A percentile compares a stretch with the other conserved stretches of the same genome.
Evolutionary conservation across 1,139 yeast genomes (phyloP).

Genomic region (Saccharomyces hybrid): DNA sequence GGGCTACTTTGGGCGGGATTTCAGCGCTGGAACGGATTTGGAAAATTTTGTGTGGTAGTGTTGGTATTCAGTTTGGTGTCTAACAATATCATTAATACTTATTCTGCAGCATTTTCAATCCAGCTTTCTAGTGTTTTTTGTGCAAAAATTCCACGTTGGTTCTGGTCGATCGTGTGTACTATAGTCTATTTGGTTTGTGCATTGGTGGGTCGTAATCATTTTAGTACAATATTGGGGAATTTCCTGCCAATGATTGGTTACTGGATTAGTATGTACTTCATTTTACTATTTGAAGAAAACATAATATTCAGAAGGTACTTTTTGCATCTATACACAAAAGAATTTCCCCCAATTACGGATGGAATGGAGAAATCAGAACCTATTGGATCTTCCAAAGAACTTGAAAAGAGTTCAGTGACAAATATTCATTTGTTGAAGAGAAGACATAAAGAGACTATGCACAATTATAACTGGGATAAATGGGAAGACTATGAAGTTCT

Average conservation of each 20-base stretch:
- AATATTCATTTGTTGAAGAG: slow-evolving; percentile 20
- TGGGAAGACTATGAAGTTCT: slow-evolving; percentile 54
- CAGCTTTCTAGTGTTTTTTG: slow-evolving; percentile 61
- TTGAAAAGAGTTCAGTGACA: slow-evolving; percentile 5
- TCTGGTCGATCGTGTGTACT: slow-evolving; percentile 62
- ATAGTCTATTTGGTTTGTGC: slow-evolving; percentile 61
- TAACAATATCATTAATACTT: slow-evolving; percentile 72
- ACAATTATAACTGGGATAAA: slow-evolving; percentile 52
- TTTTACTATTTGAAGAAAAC: slow-evolving; percentile 67
- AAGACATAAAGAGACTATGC: slow-evolving; percentile 19
- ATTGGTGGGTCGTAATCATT: slow-evolving; percentile 66
- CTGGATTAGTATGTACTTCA: slow-evolving; percentile 82
- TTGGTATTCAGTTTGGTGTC: slow-evolving; percentile 69
- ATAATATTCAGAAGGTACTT: slow-evolving; percentile 54
- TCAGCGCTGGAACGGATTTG: slow-evolving; percentile 68
- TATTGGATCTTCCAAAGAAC: slow-evolving; percentile 1
- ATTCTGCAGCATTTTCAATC: slow-evolving; percentile 74
- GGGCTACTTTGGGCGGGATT: slow-evolving; percentile 66
- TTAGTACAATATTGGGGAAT: slow-evolving; percentile 68
- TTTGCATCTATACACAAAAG: slow-evolving; percentile 44
- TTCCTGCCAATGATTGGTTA: slow-evolving; percentile 92
- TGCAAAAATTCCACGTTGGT: slow-evolving; percentile 70
- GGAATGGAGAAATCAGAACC: neutral
- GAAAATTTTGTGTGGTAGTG: slow-evolving; percentile 63
- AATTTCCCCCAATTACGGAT: slow-evolving; percentile 35